These are phyloP conservation scores for Blastocystis sp. DNA, from an alignment of 352 stramenopile genomes.

Conservation along the genomic window DNA sequence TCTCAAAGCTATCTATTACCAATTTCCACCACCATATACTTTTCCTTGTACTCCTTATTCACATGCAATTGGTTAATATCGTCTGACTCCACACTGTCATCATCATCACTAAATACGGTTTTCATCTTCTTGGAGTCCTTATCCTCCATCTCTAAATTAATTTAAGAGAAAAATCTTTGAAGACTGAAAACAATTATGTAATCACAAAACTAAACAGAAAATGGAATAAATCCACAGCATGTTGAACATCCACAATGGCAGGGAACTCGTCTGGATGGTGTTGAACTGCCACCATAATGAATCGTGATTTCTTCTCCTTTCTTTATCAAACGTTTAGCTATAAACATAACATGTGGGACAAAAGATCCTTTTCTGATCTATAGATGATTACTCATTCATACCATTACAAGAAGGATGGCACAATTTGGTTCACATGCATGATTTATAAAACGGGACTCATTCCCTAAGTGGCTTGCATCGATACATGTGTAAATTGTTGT, in stretches of 20 bases:
- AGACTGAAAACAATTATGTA: not conserved
- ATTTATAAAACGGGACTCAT: constrained; percentile 29
- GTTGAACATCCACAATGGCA: not conserved
- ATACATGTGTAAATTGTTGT: not conserved
- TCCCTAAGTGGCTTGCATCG: constrained; percentile 4
- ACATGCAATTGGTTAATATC: constrained; percentile 23
- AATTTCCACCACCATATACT: not conserved
- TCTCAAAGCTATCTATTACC: constrained; percentile 5
- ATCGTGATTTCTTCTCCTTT: not conserved
- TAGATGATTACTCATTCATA: not conserved
- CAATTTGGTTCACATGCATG: constrained; percentile 36
- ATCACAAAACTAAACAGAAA: constrained; percentile 6
- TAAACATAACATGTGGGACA: not conserved
- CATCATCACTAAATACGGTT: not conserved
- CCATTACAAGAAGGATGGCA: not conserved
- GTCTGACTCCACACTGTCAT: not conserved
- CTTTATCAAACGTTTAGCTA: not conserved
- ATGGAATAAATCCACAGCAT: not conserved
- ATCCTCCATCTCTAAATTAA: not conserved
- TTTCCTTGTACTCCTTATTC: constrained; percentile 10
- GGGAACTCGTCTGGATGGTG: not conserved
- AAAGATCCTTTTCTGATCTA: not conserved
- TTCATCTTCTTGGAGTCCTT: not conserved
- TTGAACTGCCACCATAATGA: not conserved
- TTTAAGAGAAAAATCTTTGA: not conserved